These are phyloP conservation scores for Lactarius quietus DNA, from an alignment of 768 basidiomycete genomes.

Conservation along the genomic window DNA sequence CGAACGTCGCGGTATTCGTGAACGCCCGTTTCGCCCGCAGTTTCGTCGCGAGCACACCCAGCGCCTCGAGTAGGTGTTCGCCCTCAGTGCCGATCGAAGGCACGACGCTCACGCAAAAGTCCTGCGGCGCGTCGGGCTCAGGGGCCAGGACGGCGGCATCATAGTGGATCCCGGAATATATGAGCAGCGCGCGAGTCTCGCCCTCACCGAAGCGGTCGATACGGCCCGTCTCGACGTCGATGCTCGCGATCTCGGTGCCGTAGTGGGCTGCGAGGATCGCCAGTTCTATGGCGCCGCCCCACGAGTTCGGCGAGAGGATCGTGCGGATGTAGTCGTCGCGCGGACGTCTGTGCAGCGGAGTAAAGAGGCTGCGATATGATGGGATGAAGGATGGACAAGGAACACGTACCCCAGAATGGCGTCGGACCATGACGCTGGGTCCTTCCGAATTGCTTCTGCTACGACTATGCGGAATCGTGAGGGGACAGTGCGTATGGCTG, in stretches of 20 bases:
- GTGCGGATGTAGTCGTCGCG: conserved; percentile 74
- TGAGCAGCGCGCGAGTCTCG: conserved; percentile 52
- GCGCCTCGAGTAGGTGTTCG: conserved; percentile 59
- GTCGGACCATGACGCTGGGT: conserved; percentile 74
- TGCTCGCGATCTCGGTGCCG: conserved; percentile 78
- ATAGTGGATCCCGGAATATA: conserved; percentile 97
- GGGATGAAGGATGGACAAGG: background rate
- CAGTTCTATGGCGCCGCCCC: conserved; percentile 97
- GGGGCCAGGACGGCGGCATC: conserved; percentile 87
- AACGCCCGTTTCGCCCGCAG: conserved; percentile 77
- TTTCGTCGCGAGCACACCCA: conserved; percentile 64
- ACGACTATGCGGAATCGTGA: conserved; percentile 53
- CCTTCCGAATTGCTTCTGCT: conserved; percentile 70
- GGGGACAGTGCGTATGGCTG: background rate
- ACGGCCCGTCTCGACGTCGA: conserved; percentile 91
- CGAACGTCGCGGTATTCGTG: conserved; percentile 91
- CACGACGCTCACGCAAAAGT: conserved; percentile 83
- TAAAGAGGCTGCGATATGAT: background rate
- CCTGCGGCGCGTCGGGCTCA: conserved; percentile 63
- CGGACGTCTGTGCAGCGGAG: conserved; percentile 38
- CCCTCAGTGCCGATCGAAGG: conserved; percentile 49
- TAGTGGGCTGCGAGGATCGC: conserved; percentile 80
- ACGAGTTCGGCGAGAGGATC: conserved; percentile 74
- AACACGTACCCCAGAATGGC: conserved; percentile 76
- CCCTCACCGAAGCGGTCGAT: conserved; percentile 71